Evolutionary conservation across 331 rosid genomes (phyloP), one percentile per base, ranked within the genome.

Genomic region (Phaseolus coccineus): DNA sequence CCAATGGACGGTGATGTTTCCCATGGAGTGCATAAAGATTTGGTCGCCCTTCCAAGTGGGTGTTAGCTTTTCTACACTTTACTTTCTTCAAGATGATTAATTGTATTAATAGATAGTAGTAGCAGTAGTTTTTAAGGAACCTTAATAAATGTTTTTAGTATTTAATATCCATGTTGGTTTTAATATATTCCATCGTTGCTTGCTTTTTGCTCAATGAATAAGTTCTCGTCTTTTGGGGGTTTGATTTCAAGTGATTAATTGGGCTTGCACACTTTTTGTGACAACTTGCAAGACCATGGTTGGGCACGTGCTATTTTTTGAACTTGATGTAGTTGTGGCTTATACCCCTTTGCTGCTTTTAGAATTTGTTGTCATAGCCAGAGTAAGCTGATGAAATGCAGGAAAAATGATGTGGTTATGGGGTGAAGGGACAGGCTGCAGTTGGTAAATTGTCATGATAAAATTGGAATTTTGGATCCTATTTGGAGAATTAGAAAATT

Each of bases 11-110:
- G 57, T 83, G 76, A 84, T 74, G 77, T 80, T 56, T 74, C 91
- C 58, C 74, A 61, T 59, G 80, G 84, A 73, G 75, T 61, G 85
- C 81, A 70, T 40, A 85, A 73, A 28, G 87, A 82, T 82, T 80
- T 85, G 73, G 39, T 27, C 80, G 83, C 85, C 9, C 85, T 87
- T 74, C 91, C 91, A 69, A 87, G 89, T 87, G 67, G 73, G 91
- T 83, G 64, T 50, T 37, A 0, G 12, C 64, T 80, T 73, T 46
- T 79, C 75, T 62, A 46, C 71, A 3, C 12, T 71, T 77, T 42
- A 51, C 67, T 79, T 66, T 61, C 57, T 73, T 82, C 44, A 35
- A 42, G 61, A 68, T 76, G 46, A 52, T 22, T n/a, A 15, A 65
- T 30, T 30, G 22, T 61, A 19, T 0, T 19, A 19, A 19, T 19